Base-by-base conservation (phyloP, 495 filamentous ascomycete species). In the Platismatia glauca region DNA sequence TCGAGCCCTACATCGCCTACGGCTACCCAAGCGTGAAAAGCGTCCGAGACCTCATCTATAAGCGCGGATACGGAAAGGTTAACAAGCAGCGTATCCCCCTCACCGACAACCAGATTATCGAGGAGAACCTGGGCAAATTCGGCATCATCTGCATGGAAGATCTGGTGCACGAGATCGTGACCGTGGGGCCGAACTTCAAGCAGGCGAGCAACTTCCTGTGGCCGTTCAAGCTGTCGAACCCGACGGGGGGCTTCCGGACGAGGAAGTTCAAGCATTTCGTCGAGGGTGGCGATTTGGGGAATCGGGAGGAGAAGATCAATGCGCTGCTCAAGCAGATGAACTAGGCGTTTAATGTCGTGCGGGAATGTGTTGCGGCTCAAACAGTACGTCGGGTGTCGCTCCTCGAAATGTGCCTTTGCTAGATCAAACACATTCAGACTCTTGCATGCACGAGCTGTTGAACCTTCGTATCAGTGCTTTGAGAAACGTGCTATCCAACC, bases 191-290 rank as follows among this genome's bases (percentile, higher is more conserved):
- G 81, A 96, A 96, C 84, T 98, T 98, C 89, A 98, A 98, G 88
- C 91, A 97, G 84, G 90, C 90, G 74, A 88, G 89, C 84, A 98
- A 97, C 88, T 97, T 97, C 85, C 82, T 98, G 57, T 98, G 94
- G 94, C 94, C 94, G 71, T 98, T 98, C 87, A 97, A 98, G 88
- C 86, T 98, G 70, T 90, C 84, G 83, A 95, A 91, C 82, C 94
- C 94, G 71, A 98, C 80, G 66, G 95, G 94, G 73, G 93, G 95
- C 58, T 98, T 98, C 89, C 83, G 88, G 74, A 78, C 86, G 61
- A 84, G 94, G 77, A 98, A 97, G 83, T 97, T 97, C 88, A 91
- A 90, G 83, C 95, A 98, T 83, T 98, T 90, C 84, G 89, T 98
- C 68, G 89, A 97, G 86, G 94, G 94, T 78, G 93, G 93, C 84